Evolutionary conservation across 116 monocot species (phyloP).

Genomic region (Zostera marina): DNA sequence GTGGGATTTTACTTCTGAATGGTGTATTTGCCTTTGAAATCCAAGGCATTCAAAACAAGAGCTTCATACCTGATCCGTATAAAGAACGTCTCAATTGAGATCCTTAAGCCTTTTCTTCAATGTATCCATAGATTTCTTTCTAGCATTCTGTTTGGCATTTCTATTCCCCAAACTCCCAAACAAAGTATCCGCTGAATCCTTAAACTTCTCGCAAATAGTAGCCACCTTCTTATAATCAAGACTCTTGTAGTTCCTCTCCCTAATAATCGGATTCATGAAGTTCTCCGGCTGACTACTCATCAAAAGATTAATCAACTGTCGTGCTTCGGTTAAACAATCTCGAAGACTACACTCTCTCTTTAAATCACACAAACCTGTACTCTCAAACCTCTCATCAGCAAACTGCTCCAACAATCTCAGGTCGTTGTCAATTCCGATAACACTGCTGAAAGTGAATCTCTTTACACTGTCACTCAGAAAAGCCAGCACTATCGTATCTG

Average conservation of each 20-base stretch:
- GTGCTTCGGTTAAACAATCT: constrained; percentile 62
- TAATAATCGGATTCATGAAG: constrained; percentile 88
- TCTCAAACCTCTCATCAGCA: constrained; percentile 40
- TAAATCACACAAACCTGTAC: constrained; percentile 27
- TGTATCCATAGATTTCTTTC: constrained; percentile 78
- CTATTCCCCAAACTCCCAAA: constrained; percentile 37
- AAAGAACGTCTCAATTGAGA: constrained; percentile 26
- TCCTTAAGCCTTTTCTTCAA: constrained; percentile 83
- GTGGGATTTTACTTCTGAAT: too few species aligned
- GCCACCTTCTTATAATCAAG: constrained; percentile 80
- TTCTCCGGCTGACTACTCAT: constrained; percentile 77
- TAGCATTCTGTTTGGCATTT: neutral
- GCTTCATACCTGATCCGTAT: too few species aligned
- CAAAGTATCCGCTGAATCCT: constrained; percentile 68
- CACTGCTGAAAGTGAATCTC: constrained; percentile 55
- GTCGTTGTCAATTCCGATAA: constrained; percentile 59
- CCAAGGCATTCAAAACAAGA: too few species aligned
- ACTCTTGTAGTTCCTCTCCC: constrained; percentile 59
- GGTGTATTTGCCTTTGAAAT: too few species aligned
- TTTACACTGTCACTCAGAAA: constrained; percentile 58
- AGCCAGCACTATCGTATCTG: constrained; percentile 37
- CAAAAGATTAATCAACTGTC: constrained; percentile 76
- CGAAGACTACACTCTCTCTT: constrained; percentile 41
- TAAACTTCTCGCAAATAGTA: constrained; percentile 79
- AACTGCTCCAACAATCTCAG: constrained; percentile 52